Evolutionary conservation across 805 yeast genomes (phyloP).

Genomic region (Wickerhamiella shivajii): DNA sequence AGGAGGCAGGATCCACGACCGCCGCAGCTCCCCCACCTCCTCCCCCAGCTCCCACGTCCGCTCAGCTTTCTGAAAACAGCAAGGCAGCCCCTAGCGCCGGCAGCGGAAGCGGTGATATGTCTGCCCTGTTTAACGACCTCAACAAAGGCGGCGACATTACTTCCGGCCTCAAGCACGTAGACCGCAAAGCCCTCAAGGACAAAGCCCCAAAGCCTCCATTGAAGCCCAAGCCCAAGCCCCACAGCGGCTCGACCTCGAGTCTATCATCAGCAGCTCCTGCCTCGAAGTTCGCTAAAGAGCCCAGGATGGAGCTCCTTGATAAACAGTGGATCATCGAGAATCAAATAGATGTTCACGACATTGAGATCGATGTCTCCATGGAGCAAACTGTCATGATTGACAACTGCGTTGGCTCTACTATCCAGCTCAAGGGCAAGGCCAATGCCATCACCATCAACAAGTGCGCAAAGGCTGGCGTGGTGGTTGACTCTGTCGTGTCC

Average conservation of each 20-base stretch:
- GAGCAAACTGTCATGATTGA: slow-evolving; percentile 85
- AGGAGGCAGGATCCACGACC: slow-evolving; percentile 27
- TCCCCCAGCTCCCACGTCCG: slow-evolving; percentile 75
- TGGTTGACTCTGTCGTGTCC: slow-evolving; percentile 72
- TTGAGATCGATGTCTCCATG: slow-evolving; percentile 66
- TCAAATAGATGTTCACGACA: slow-evolving; percentile 46
- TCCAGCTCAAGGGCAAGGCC: slow-evolving; percentile 81
- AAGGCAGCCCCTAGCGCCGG: slow-evolving; percentile 16
- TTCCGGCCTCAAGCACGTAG: slow-evolving; percentile 77
- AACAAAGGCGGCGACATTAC: slow-evolving; percentile 79
- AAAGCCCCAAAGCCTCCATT: slow-evolving; percentile 42
- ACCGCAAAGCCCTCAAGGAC: slow-evolving; percentile 88
- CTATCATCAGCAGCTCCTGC: slow-evolving; percentile 21
- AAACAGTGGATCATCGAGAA: slow-evolving; percentile 84
- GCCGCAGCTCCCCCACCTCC: slow-evolving; percentile 59
- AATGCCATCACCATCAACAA: slow-evolving; percentile 73
- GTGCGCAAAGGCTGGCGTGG: slow-evolving; percentile 56
- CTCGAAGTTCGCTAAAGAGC: slow-evolving; percentile 34
- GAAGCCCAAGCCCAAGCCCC: slow-evolving; percentile 8
- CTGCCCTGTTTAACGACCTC: slow-evolving; percentile 83
- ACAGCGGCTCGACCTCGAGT: slow-evolving; percentile 8
- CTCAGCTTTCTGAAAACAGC: slow-evolving; percentile 32
- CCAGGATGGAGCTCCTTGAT: slow-evolving; percentile 60
- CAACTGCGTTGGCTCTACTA: slow-evolving; percentile 54
- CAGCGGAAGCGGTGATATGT: slow-evolving; percentile 38